A percentile compares a stretch with the other conserved stretches of the same genome.
These are phyloP conservation scores for Ophiostoma perfectum DNA, from an alignment of 2,329 filamentous ascomycete genomes.

Conservation along the genomic window DNA sequence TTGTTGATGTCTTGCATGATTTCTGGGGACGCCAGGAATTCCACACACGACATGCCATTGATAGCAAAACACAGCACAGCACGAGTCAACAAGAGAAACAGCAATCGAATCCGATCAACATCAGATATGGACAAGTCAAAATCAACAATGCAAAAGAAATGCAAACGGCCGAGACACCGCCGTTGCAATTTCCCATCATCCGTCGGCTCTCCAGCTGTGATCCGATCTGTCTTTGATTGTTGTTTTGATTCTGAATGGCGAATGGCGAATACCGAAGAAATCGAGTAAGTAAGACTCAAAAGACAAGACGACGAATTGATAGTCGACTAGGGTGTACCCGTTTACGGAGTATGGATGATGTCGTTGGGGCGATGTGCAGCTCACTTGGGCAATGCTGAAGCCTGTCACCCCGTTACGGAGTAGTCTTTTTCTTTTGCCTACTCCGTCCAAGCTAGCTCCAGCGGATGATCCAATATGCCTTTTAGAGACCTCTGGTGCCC, in stretches of 20 bases:
- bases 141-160: slow-evolving; percentile 9
- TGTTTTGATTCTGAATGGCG: not conserved
- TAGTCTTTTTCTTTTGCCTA: not conserved
- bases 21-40: too few species aligned
- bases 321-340: slow-evolving; percentile 2
- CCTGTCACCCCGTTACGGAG: not conserved
- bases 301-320: not conserved
- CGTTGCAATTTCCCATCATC: slow-evolving; percentile 11
- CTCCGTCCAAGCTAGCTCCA: too few species aligned
- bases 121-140: not conserved
- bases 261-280: too few species aligned
- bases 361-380: not conserved
- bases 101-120: too few species aligned
- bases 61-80: too few species aligned
- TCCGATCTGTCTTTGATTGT: not conserved
- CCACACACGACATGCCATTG: too few species aligned
- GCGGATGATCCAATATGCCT: too few species aligned
- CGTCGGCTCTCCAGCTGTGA: not conserved
- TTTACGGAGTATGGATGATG: not conserved
- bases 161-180: slow-evolving; percentile 13
- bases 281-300: too few species aligned
- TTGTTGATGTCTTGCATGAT: too few species aligned
- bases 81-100: too few species aligned
- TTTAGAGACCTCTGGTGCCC: too few species aligned
- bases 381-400: slow-evolving; percentile 9